These are phyloP conservation scores for Ambrosia hybrid DNA, from an alignment of 140 eudicot genomes.

Conservation along the genomic window DNA sequence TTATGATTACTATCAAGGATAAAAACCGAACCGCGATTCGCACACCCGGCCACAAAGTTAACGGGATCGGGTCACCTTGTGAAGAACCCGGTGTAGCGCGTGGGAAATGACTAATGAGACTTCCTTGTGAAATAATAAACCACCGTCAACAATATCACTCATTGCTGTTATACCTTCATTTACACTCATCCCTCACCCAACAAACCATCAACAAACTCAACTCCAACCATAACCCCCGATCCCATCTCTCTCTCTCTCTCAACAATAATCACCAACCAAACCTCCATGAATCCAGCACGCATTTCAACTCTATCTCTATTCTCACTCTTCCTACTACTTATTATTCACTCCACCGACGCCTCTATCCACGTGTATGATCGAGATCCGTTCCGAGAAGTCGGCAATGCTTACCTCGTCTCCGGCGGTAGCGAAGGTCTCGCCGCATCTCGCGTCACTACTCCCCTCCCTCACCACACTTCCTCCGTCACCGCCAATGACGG, in stretches of 20 bases:
- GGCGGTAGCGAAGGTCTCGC: slow-evolving; percentile 97
- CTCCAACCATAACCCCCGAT: slow-evolving; percentile 41
- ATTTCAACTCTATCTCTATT: slow-evolving; percentile 23
- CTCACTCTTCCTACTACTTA: slow-evolving; percentile 26
- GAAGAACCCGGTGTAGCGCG: background rate
- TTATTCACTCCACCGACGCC: slow-evolving; percentile 53
- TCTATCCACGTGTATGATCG: slow-evolving; percentile 83
- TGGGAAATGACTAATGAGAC: background rate
- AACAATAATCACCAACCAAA: background rate
- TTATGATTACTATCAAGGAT: too few relatives aligned
- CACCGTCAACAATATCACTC: background rate
- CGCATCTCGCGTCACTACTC: slow-evolving; percentile 44
- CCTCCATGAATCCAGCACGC: slow-evolving; percentile 54
- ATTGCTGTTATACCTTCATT: slow-evolving; percentile 25
- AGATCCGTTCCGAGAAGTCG: slow-evolving; percentile 91
- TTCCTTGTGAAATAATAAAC: background rate
- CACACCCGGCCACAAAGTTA: too few relatives aligned
- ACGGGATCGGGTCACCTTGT: background rate
- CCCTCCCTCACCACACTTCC: slow-evolving; percentile 35
- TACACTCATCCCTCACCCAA: slow-evolving; percentile 28
- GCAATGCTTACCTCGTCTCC: slow-evolving; percentile 85
- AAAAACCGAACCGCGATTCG: too few relatives aligned
- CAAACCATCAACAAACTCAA: slow-evolving; percentile 5
- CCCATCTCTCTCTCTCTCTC: slow-evolving; percentile 46
- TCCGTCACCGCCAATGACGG: slow-evolving; percentile 47